Percentiles rank a stretch among this genome's conserved stretches.
These are phyloP conservation scores for Paramecium sonneborni DNA, from an alignment of 73 alveolate species.

Conservation along the genomic window DNA sequence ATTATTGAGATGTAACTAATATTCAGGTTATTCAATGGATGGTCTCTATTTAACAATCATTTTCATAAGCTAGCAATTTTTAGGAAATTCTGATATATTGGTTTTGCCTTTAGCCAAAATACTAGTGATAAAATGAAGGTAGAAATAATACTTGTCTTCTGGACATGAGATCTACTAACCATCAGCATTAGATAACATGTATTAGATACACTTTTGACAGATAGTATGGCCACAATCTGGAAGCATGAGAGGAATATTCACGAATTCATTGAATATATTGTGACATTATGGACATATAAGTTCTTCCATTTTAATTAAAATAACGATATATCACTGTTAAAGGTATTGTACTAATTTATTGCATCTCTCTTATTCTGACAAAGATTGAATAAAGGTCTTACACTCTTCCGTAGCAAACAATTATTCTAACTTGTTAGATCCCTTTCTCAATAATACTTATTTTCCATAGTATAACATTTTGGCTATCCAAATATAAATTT, in stretches of 20 bases:
- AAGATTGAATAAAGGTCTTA: neutral
- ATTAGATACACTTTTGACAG: slow-evolving; percentile 1
- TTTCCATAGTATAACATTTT: slow-evolving; percentile 36
- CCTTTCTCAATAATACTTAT: neutral
- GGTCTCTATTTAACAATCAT: slow-evolving; percentile 20
- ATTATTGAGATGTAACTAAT: neutral
- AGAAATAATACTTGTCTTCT: neutral
- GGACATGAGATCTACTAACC: slow-evolving; percentile 11
- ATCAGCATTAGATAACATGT: neutral
- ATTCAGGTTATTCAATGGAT: neutral
- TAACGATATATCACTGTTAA: neutral
- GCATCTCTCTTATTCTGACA: neutral
- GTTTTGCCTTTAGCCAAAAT: neutral
- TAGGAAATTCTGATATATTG: neutral
- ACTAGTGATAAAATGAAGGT: neutral
- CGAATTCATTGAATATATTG: neutral
- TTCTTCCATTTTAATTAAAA: slow-evolving; percentile 16
- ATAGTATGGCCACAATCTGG: slow-evolving; percentile 37
- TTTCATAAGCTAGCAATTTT: neutral
- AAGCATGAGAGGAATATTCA: neutral
- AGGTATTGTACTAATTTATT: slow-evolving; percentile 25
- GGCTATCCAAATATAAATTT: neutral
- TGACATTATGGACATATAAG: slow-evolving; percentile 22
- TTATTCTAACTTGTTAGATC: neutral
- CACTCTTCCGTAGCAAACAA: neutral